Conservation (phyloP, 1,139 yeast species). For the Protomyces inundatus region DNA sequence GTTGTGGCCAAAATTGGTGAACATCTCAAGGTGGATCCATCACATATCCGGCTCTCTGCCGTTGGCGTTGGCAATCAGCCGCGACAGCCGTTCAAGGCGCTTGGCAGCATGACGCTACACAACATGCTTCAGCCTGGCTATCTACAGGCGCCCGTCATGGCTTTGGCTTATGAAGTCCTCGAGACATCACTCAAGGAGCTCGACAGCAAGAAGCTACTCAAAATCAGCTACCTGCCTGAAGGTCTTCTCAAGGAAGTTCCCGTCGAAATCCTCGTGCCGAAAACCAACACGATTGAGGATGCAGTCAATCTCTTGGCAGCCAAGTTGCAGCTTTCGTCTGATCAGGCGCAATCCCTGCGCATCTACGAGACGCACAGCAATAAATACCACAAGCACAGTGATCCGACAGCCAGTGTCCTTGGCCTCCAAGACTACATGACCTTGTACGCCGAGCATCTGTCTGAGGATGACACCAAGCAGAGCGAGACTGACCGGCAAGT, state of each 20-base stretch:
- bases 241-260: conserved; percentile 49
- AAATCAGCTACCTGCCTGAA: conserved; percentile 40
- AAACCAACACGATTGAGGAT: conserved; percentile 53
- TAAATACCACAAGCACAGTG: conserved; percentile 34
- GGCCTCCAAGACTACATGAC: conserved; percentile 33
- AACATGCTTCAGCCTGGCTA: conserved; percentile 45
- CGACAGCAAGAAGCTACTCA: conserved; percentile 66
- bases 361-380: conserved; percentile 50
- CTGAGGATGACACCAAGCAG: conserved; percentile 39
- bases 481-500: conserved; percentile 40
- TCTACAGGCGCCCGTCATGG: conserved; percentile 36
- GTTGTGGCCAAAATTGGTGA: conserved; percentile 58
- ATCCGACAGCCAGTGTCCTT: conserved; percentile 34
- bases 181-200: conserved; percentile 68
- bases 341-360: conserved; percentile 50
- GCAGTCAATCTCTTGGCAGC: conserved; percentile 53
- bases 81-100: conserved; percentile 40
- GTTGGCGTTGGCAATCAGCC: conserved; percentile 35
- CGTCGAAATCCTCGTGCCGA: conserved; percentile 65
- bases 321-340: conserved; percentile 51
- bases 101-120: conserved; percentile 40
- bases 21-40: conserved; percentile 53
- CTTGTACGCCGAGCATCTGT: conserved; percentile 38
- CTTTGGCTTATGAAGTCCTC: conserved; percentile 61
- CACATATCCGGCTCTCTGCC: conserved; percentile 60